Percentiles rank a stretch among this genome's conserved stretches.
phyloP scores from a whole-genome alignment of 331 rosid genomes.

The Dryas integrifolia region DNA sequence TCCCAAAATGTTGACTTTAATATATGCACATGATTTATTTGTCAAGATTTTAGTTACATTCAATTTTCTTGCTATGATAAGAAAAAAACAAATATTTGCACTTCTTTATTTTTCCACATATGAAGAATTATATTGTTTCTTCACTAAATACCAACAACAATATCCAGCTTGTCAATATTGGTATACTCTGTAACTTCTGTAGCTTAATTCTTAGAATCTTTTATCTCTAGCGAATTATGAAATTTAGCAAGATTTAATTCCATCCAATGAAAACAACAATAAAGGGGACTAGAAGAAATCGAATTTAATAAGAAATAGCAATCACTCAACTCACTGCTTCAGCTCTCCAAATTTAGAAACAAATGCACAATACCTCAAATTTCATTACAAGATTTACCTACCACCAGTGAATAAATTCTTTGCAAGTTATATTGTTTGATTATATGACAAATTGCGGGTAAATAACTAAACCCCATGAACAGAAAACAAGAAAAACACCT shows the following conservation, averaged over 20 bases:
- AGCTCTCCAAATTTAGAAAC: not conserved
- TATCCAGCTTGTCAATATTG: not conserved
- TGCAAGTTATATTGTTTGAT: not conserved
- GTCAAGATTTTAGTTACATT: not conserved
- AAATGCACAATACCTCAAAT: constrained; percentile 1
- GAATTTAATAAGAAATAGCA: not conserved
- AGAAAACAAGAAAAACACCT: constrained; percentile 16
- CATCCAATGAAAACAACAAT: not conserved
- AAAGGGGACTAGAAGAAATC: not conserved
- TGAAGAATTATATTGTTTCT: not conserved
- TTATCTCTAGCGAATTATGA: not conserved
- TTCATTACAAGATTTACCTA: not conserved
- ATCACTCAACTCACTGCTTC: not conserved
- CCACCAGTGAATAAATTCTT: constrained; percentile 9
- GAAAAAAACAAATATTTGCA: not conserved
- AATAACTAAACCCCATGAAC: constrained; percentile 15
- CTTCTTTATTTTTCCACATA: too few relatives aligned
- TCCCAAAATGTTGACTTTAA: not conserved
- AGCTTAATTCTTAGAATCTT: not conserved
- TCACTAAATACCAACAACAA: not conserved
- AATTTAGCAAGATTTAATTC: not conserved
- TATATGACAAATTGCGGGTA: not conserved
- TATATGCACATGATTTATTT: not conserved
- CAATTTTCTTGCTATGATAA: not conserved
- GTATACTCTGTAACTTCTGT: not conserved